Percentiles rank a stretch among this genome's conserved stretches.
phyloP scores from a whole-genome alignment of 2,329 filamentous ascomycete species.

The Colletotrichum kahawae region DNA sequence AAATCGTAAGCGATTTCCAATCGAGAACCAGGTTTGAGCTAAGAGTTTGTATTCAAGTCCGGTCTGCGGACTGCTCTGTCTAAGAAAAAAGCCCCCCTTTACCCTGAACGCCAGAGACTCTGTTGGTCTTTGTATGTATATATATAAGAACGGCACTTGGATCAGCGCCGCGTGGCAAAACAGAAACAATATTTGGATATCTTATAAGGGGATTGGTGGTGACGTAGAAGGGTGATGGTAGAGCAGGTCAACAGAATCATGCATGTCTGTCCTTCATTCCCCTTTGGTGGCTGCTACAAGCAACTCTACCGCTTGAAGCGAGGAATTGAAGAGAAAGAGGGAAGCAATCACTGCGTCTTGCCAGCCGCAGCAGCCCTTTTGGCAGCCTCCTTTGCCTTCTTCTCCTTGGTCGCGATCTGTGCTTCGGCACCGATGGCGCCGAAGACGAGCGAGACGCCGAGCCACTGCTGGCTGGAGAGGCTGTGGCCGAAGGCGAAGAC shows the following conservation, averaged over 20 bases:
- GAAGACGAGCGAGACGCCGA: conserved; percentile 91
- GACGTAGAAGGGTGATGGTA: neutral
- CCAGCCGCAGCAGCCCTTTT: conserved; percentile 46
- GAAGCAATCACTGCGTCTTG: conserved; percentile 30
- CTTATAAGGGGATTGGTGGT: neutral
- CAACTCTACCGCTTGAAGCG: neutral
- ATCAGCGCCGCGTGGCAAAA: neutral
- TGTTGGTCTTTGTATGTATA: neutral
- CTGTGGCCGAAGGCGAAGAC: conserved; percentile 94
- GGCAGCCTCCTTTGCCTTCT: conserved; percentile 76
- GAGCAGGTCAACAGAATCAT: neutral
- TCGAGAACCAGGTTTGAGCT: neutral
- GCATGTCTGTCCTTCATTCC: neutral
- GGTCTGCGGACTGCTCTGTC: neutral
- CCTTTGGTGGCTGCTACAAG: neutral
- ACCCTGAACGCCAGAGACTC: neutral
- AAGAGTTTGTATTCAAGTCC: neutral
- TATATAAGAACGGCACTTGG: neutral
- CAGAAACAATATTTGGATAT: neutral
- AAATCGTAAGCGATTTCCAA: neutral
- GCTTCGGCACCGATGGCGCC: conserved; percentile 94
- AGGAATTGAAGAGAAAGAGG: neutral
- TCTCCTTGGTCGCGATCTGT: conserved; percentile 79
- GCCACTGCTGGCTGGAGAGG: conserved; percentile 87
- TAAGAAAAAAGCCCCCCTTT: neutral